Evolutionary conservation across 2,329 filamentous ascomycete genomes (phyloP).

Genomic region (Phialophora chinensis): DNA sequence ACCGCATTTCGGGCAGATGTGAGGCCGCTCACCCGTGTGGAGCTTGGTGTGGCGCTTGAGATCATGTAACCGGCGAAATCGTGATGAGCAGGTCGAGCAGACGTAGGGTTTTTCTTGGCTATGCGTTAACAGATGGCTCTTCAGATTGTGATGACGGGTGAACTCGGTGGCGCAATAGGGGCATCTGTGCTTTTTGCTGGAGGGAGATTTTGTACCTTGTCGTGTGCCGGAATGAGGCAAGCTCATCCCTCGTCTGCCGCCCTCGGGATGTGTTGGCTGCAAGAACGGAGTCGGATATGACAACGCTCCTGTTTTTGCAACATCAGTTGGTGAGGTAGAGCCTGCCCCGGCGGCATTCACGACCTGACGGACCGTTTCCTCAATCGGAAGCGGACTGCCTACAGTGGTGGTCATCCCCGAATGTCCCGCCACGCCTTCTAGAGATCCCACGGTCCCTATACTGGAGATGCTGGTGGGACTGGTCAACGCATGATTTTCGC

Average conservation of each 20-base stretch:
- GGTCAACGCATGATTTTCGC: constrained; percentile 55
- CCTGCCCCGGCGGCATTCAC: constrained; percentile 42
- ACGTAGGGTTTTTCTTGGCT: constrained; percentile 98
- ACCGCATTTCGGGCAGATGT: constrained; percentile 93
- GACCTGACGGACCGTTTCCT: constrained; percentile 52
- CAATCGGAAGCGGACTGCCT: constrained; percentile 55
- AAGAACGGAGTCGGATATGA: constrained; percentile 68
- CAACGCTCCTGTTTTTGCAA: constrained; percentile 59
- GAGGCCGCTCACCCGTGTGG: constrained; percentile 93
- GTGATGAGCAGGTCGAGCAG: constrained; percentile 89
- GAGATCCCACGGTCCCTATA: constrained; percentile 60
- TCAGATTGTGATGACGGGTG: constrained; percentile 94
- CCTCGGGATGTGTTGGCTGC: constrained; percentile 55
- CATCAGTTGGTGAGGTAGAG: constrained; percentile 48
- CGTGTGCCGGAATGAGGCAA: constrained; percentile 62
- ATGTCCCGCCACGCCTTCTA: constrained; percentile 56
- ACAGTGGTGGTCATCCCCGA: constrained; percentile 58
- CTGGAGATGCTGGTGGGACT: constrained; percentile 62
- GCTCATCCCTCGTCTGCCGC: constrained; percentile 62
- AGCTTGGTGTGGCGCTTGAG: constrained; percentile 95
- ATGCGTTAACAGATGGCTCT: constrained; percentile 95
- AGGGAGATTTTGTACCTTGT: constrained; percentile 70
- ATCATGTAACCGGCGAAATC: constrained; percentile 91
- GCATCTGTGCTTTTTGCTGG: constrained; percentile 91
- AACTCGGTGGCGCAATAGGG: constrained; percentile 97